Percentiles rank a stretch among this genome's conserved stretches.
phyloP scores from a whole-genome alignment of 257 asterid species.

The Pogostemon cablin region DNA sequence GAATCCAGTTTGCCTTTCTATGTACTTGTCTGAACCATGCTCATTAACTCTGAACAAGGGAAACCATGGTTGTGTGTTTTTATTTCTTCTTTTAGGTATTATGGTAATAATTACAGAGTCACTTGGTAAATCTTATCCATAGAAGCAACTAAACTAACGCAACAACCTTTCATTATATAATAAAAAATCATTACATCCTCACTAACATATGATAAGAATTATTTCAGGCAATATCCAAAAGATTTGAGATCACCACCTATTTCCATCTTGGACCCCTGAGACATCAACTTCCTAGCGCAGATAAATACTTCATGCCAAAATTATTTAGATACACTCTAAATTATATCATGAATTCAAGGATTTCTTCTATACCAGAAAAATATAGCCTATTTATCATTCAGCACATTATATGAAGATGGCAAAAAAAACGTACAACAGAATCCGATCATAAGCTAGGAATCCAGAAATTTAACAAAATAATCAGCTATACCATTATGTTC shows the following conservation, averaged over 20 bases:
- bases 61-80: not conserved
- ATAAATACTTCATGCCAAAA: not conserved
- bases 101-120: not conserved
- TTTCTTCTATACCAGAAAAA: not conserved
- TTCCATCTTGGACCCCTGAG: not conserved
- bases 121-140: not conserved
- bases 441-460: not conserved
- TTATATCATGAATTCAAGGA: not conserved
- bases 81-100: not conserved
- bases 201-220: not conserved
- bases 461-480: not conserved
- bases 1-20: too few species aligned
- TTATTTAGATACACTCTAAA: not conserved
- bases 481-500: not conserved
- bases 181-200: constrained; percentile 1
- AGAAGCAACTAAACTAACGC: not conserved
- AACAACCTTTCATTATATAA: not conserved
- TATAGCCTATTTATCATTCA: not conserved
- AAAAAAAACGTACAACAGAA: not conserved
- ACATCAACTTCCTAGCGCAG: not conserved
- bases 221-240: not conserved
- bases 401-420: too few species aligned
- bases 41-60: too few species aligned
- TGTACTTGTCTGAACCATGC: too few species aligned
- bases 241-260: constrained; percentile 6